Percentiles rank a stretch among this genome's conserved stretches.
phyloP scores from a whole-genome alignment of 768 basidiomycete species.

The Mycena indigotica region DNA sequence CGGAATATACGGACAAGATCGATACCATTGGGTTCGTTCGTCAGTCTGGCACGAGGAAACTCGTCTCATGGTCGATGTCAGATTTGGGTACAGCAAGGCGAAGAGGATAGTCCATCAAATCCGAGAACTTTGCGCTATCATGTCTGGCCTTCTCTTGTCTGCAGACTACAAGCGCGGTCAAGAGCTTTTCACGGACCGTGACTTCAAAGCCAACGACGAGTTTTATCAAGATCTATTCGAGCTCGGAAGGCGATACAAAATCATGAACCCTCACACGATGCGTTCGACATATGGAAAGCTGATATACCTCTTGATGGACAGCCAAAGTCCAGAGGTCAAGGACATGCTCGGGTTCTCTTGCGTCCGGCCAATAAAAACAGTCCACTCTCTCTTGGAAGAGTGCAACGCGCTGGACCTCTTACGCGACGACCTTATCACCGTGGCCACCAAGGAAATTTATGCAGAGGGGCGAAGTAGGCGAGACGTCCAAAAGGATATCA shows the following conservation, averaged over 20 bases:
- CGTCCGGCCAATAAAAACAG: constrained; percentile 75
- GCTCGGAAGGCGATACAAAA: constrained; percentile 82
- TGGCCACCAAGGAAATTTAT: constrained; percentile 83
- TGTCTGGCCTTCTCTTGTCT: constrained; percentile 79
- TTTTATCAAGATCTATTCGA: constrained; percentile 84
- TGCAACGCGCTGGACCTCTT: constrained; percentile 67
- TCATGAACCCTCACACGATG: constrained; percentile 94
- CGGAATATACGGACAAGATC: constrained; percentile 89
- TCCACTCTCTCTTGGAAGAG: constrained; percentile 66
- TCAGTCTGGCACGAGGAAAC: not conserved
- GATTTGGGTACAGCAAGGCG: constrained; percentile 67
- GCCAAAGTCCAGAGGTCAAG: constrained; percentile 79
- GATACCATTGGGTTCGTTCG: constrained; percentile 70
- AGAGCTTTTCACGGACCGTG: constrained; percentile 78
- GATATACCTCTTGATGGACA: constrained; percentile 86
- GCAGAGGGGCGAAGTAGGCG: constrained; percentile 70
- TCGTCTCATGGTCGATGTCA: not conserved
- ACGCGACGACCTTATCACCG: constrained; percentile 71
- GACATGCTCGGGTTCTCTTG: constrained; percentile 81
- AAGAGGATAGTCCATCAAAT: constrained; percentile 88
- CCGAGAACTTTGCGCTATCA: constrained; percentile 83
- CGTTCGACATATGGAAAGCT: constrained; percentile 86
- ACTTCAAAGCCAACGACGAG: constrained; percentile 77
- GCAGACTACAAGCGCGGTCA: constrained; percentile 91
- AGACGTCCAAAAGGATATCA: constrained; percentile 85